Evolutionary conservation across 2,329 filamentous ascomycete species (phyloP).

Genomic region (Cordyceps militaris): DNA sequence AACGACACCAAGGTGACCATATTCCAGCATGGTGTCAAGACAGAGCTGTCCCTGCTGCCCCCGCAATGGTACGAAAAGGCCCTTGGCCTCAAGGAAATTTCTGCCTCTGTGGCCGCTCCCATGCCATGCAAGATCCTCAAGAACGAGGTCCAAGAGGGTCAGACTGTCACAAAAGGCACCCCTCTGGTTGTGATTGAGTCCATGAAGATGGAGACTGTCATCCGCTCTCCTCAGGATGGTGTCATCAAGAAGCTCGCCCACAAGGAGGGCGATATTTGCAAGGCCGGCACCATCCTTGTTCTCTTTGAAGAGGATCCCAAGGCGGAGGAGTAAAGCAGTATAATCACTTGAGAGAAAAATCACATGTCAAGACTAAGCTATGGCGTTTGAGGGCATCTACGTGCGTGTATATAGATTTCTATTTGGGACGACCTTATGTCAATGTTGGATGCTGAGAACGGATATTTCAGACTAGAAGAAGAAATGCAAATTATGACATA

Average conservation of each 20-base stretch:
- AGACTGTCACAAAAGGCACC: slow-evolving; percentile 76
- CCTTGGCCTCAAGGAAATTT: slow-evolving; percentile 70
- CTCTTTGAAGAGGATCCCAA: slow-evolving; percentile 54
- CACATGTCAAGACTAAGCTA: slow-evolving; percentile 1
- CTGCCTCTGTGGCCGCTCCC: slow-evolving; percentile 79
- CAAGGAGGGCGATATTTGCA: slow-evolving; percentile 71
- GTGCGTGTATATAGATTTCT: slow-evolving; percentile 12
- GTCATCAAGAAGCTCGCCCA: slow-evolving; percentile 67
- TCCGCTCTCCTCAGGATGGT: slow-evolving; percentile 67
- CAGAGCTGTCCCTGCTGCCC: slow-evolving; percentile 47
- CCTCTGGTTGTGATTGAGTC: slow-evolving; percentile 84
- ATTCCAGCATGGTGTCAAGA: slow-evolving; percentile 64
- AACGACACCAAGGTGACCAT: slow-evolving; percentile 61
- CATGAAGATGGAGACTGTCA: slow-evolving; percentile 87
- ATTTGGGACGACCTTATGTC: slow-evolving; percentile 6
- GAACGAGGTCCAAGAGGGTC: slow-evolving; percentile 78
- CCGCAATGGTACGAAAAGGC: slow-evolving; percentile 85
- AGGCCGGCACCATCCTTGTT: slow-evolving; percentile 67
- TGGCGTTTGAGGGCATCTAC: slow-evolving; percentile 12
- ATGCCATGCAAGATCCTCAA: slow-evolving; percentile 97
- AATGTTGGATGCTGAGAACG: neutral
- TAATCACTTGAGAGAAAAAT: neutral
- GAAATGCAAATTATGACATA: slow-evolving; percentile 3
- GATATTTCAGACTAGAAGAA: neutral
- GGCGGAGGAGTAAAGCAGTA: slow-evolving; percentile 19